Conservation (phyloP, 345 rosid species). For the Moricandia arvensis region DNA sequence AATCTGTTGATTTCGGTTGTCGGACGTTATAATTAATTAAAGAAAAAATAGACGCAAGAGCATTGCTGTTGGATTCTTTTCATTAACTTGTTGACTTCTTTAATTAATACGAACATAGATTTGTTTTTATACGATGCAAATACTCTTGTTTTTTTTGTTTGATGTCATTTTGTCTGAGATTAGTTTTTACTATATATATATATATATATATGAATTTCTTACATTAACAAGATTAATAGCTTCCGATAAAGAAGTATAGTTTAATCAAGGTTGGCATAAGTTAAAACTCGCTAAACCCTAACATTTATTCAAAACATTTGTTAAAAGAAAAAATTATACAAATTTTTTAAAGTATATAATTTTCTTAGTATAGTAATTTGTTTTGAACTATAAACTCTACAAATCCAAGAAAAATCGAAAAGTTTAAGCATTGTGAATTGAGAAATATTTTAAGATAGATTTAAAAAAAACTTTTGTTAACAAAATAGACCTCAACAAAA, state of each 20-base stretch:
- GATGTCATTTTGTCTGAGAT: slow-evolving; percentile 34
- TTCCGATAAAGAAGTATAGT: neutral
- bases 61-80: slow-evolving; percentile 21
- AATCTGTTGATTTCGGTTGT: too few species aligned
- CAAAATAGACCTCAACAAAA: too few species aligned
- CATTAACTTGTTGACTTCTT: slow-evolving; percentile 24
- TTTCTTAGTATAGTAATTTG: neutral
- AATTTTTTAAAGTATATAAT: neutral
- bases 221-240: neutral
- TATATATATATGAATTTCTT: neutral
- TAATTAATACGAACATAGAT: neutral
- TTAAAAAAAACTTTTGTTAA: too few species aligned
- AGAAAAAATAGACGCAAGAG: too few species aligned
- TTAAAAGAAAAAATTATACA: too few species aligned
- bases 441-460: too few species aligned
- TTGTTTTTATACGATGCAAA: too few species aligned
- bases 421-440: neutral
- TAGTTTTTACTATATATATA: too few species aligned
- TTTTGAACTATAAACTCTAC: neutral
- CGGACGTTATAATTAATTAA: too few species aligned
- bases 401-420: neutral
- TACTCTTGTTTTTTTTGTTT: slow-evolving; percentile 12
- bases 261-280: neutral
- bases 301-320: too few species aligned
- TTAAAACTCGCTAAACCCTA: neutral